Evolutionary conservation across 2,329 filamentous ascomycete genomes (phyloP).

Genomic region (Diaporthe sp.): DNA sequence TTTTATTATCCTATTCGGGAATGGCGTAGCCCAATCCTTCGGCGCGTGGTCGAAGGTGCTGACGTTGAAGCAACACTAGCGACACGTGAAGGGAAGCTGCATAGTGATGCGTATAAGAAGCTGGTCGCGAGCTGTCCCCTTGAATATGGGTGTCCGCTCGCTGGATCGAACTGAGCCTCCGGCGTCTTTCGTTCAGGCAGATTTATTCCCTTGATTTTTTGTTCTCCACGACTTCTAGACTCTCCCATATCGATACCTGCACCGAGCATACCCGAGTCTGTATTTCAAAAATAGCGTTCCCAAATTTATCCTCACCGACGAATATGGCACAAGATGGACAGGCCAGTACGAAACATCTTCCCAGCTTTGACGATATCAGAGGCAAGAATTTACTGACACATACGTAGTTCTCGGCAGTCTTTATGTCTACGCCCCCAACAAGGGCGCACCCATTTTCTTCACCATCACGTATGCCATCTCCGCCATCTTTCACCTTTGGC

Average conservation of each 20-base stretch:
- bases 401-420: constrained; percentile 47
- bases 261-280: neutral
- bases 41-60: neutral
- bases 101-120: neutral
- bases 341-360: neutral
- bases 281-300: neutral
- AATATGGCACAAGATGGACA: neutral
- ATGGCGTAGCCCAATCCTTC: neutral
- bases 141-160: neutral
- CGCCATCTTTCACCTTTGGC: constrained; percentile 64
- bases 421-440: constrained; percentile 67
- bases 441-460: constrained; percentile 67
- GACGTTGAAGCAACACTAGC: neutral
- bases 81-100: neutral
- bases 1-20: constrained; percentile 22
- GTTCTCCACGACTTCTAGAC: too few species aligned
- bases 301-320: neutral
- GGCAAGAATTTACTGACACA: neutral
- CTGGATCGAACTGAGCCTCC: neutral
- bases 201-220: too few species aligned
- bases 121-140: neutral
- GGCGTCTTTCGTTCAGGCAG: too few species aligned
- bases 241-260: neutral
- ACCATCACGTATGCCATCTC: constrained; percentile 62
- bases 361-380: too few species aligned